Evolutionary conservation across 2,329 filamentous ascomycete species (phyloP), one percentile per base, ranked within the genome.

Genomic region (Phialophora macrospora): DNA sequence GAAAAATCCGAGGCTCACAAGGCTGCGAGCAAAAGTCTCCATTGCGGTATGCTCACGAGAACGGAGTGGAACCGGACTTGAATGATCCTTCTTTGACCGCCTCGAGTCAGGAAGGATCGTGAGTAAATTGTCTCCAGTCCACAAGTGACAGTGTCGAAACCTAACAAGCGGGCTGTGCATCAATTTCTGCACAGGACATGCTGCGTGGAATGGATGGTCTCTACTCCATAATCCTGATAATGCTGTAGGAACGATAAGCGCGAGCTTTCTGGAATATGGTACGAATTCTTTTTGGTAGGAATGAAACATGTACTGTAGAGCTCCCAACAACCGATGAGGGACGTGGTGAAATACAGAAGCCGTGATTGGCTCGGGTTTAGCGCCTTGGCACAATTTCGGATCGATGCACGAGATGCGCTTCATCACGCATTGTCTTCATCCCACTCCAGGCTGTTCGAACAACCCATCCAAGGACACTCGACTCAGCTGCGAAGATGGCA

Each of bases 401-500:
- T 54, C 26, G 44, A 46, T 41, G 58, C 63, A 62, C 62, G 51
- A 38, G 48, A 38, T 49, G 28, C 62, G 34, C 8, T 64, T 4
- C 61, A 34, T 49, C 44, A 54, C 24, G 41, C 55, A 63, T 63
- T 57, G 59, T 65, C 55, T 28, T 46, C n/a, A 38, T 26, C 32
- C 57, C 55, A 51, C 9, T 32, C 24, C 55, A 55, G 30, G 34
- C 44, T 48, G 48, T 48, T 57, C 55, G 58, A 55, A 44, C 17
- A 56, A 60, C 32, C 46, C 30, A 12, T 55, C 55, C n/a, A 44
- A 44, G 11, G 5, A 55, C 20, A 26, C 38, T 54, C 56, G 49
- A 65, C 4, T 28, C 38, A 58, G 26, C 44, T 32, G 54, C 48
- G 34, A 60, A 60, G 11, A 71, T 71, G 69, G 69, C 68, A 26